Evolutionary conservation across 192 early-diverging fungal species (phyloP).

Genomic region (Chytriomyces sp.): DNA sequence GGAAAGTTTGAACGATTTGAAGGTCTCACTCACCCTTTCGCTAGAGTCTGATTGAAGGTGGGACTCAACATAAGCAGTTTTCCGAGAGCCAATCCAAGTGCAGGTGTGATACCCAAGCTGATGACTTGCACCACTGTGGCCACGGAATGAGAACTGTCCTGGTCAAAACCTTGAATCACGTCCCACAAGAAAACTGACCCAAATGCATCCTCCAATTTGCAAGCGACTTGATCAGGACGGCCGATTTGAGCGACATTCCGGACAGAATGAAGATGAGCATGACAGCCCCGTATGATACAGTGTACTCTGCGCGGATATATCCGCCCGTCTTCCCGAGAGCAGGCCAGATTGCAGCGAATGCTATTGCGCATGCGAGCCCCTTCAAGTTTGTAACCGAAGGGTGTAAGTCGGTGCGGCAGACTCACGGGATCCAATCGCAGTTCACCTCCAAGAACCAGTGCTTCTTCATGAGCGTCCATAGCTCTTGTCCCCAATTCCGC

Average conservation of each 20-base stretch:
- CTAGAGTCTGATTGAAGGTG: slow-evolving; percentile 54
- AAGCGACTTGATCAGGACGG: slow-evolving; percentile 54
- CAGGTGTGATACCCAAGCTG: slow-evolving; percentile 61
- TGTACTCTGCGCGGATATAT: slow-evolving; percentile 53
- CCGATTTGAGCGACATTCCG: slow-evolving; percentile 62
- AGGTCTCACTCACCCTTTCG: slow-evolving; percentile 45
- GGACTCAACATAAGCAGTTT: slow-evolving; percentile 49
- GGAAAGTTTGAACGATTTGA: not conserved
- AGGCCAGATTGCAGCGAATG: slow-evolving; percentile 65
- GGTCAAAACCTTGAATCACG: not conserved
- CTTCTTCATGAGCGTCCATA: slow-evolving; percentile 47
- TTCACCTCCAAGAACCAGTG: slow-evolving; percentile 59
- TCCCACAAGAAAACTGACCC: slow-evolving; percentile 11
- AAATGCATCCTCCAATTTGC: slow-evolving; percentile 63
- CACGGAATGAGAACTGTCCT: not conserved
- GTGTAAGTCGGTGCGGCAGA: not conserved
- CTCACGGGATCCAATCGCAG: not conserved
- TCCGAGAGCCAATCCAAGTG: slow-evolving; percentile 61
- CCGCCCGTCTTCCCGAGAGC: slow-evolving; percentile 55
- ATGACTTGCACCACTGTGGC: slow-evolving; percentile 58
- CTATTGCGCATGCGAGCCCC: slow-evolving; percentile 65
- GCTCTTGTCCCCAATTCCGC: not conserved
- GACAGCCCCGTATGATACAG: slow-evolving; percentile 68
- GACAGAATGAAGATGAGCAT: slow-evolving; percentile 67
- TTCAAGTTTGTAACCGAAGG: slow-evolving; percentile 27